Conservation (phyloP, 2,329 filamentous ascomycete species). For the Penicillium sp. region DNA sequence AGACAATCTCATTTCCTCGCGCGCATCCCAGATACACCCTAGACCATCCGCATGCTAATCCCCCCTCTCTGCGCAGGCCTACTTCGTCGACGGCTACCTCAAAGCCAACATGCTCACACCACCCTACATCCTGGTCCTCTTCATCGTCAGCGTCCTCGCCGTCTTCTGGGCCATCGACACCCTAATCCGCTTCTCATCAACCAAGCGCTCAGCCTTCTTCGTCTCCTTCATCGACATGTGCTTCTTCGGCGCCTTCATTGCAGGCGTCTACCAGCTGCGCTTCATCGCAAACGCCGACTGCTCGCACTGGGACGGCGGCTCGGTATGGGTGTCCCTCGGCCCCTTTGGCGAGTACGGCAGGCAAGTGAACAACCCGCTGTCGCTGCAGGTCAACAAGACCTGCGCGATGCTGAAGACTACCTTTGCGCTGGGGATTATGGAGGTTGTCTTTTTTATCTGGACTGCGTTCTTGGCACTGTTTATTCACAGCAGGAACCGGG, state of each 20-base stretch:
- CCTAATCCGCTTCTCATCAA: slow-evolving; percentile 60
- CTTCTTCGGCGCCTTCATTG: slow-evolving; percentile 66
- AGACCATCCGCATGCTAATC: slow-evolving; percentile 9
- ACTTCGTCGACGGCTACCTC: slow-evolving; percentile 63
- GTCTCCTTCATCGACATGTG: slow-evolving; percentile 63
- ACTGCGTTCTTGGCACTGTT: slow-evolving; percentile 69
- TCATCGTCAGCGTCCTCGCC: slow-evolving; percentile 65
- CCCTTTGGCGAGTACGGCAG: slow-evolving; percentile 59
- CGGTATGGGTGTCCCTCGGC: slow-evolving; percentile 63
- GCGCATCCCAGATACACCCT: background rate
- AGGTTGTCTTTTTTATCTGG: slow-evolving; percentile 75
- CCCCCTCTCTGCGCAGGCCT: slow-evolving; percentile 43
- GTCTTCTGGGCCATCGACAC: slow-evolving; percentile 64
- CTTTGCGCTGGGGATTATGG: slow-evolving; percentile 90
- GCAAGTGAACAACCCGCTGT: slow-evolving; percentile 50
- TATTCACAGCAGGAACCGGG: slow-evolving; percentile 37
- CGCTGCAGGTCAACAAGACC: slow-evolving; percentile 67
- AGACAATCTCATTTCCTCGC: slow-evolving; percentile 17
- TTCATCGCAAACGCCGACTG: slow-evolving; percentile 67
- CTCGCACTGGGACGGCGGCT: slow-evolving; percentile 56
- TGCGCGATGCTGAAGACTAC: slow-evolving; percentile 91
- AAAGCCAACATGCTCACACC: slow-evolving; percentile 61
- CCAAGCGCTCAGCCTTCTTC: slow-evolving; percentile 60
- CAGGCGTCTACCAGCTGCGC: slow-evolving; percentile 60
- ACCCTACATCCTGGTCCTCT: slow-evolving; percentile 62